These are phyloP conservation scores for Cutaneotrichosporon cutaneum DNA, from an alignment of 1,284 basidiomycete species.

Conservation along the genomic window DNA sequence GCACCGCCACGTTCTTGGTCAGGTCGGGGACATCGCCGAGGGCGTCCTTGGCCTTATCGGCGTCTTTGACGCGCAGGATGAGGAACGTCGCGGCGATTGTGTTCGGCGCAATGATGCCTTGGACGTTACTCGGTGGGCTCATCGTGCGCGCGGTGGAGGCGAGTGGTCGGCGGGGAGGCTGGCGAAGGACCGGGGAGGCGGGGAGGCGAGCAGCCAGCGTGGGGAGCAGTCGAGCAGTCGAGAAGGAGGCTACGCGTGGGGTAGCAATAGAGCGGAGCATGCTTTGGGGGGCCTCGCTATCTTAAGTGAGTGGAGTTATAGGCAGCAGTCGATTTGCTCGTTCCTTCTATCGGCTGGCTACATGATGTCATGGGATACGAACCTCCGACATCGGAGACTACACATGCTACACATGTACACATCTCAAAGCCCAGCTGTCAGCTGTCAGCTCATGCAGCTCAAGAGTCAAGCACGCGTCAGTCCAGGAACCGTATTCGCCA, in stretches of 20 bases:
- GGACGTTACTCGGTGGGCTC: conserved; percentile 1
- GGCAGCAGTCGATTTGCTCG: not conserved
- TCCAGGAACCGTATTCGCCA: no score
- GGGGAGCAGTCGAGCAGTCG: not conserved
- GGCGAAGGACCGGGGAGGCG: not conserved
- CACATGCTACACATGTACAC: no score
- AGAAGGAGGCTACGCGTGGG: not conserved
- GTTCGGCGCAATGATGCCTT: conserved; percentile 18
- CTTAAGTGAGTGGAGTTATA: not conserved
- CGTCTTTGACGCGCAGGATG: conserved; percentile 30
- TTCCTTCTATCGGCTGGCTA: no score
- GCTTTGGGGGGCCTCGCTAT: not conserved
- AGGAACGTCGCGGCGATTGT: conserved; percentile 25
- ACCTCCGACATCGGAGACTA: no score
- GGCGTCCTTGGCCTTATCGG: conserved; percentile 3
- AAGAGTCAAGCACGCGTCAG: no score
- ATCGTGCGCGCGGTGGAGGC: not conserved
- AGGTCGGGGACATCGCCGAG: conserved; percentile 9
- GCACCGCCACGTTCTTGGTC: conserved; percentile 21
- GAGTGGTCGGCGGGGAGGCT: not conserved
- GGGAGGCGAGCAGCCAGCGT: not conserved
- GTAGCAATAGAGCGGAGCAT: not conserved
- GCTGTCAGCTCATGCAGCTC: no score
- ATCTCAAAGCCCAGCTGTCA: no score
- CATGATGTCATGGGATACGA: no score